Conservation (phyloP, 768 basidiomycete genomes). For the Asterophora parasitica region DNA sequence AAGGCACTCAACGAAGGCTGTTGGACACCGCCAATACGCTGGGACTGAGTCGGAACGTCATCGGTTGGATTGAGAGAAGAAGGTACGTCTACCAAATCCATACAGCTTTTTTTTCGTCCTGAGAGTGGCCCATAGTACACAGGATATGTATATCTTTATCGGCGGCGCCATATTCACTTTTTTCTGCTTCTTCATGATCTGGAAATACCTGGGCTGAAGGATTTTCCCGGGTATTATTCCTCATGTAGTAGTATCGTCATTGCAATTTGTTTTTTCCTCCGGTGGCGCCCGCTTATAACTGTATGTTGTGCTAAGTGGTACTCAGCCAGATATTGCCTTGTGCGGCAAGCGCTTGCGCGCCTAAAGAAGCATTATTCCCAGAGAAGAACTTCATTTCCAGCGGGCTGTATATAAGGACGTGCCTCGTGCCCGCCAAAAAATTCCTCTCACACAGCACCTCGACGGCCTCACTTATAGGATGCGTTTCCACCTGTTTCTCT, state of each 20-base stretch:
- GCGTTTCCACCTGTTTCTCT: not conserved
- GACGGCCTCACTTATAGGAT: not conserved
- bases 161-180: slow-evolving; percentile 84
- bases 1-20: slow-evolving; percentile 87
- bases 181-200: slow-evolving; percentile 90
- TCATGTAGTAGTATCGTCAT: slow-evolving; percentile 17
- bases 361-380: no score
- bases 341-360: no score
- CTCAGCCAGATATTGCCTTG: no score
- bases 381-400: no score
- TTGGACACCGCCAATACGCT: slow-evolving; percentile 91
- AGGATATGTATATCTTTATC: slow-evolving; percentile 93
- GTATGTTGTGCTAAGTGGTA: not conserved
- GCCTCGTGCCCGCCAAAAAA: no score
- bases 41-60: slow-evolving; percentile 89
- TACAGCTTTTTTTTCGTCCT: not conserved
- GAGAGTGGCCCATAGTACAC: slow-evolving; percentile 52
- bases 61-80: slow-evolving; percentile 94
- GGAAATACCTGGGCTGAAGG: slow-evolving; percentile 77
- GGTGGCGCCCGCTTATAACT: not conserved
- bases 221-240: slow-evolving; percentile 8
- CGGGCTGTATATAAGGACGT: no score
- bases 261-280: not conserved
- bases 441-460: no score
- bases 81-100: slow-evolving; percentile 50